These are phyloP conservation scores for Zymoseptoria ardabiliae DNA, from an alignment of 2,329 filamentous ascomycete genomes.

Conservation along the genomic window DNA sequence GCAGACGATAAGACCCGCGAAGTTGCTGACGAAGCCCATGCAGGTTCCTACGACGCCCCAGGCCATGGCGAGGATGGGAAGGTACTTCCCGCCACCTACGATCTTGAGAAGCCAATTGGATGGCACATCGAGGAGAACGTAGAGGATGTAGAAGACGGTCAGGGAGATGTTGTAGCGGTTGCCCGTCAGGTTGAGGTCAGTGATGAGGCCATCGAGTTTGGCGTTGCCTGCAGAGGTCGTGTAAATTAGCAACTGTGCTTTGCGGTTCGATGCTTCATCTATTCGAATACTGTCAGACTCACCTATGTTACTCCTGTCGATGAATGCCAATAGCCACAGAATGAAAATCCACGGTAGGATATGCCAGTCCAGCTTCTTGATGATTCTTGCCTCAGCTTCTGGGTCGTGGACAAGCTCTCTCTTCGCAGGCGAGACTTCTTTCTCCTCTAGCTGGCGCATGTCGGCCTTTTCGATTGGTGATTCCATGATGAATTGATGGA, in stretches of 20 bases:
- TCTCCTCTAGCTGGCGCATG: slow-evolving; percentile 8
- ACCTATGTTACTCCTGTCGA: slow-evolving; percentile 34
- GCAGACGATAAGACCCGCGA: slow-evolving; percentile 34
- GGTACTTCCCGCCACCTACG: slow-evolving; percentile 35
- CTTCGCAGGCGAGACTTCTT: background rate
- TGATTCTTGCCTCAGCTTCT: slow-evolving; percentile 24
- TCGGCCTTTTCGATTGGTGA: slow-evolving; percentile 1
- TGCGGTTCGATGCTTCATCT: background rate
- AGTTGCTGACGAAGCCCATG: slow-evolving; percentile 37
- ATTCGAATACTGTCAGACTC: background rate
- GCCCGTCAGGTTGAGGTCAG: slow-evolving; percentile 34
- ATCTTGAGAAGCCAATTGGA: slow-evolving; percentile 36
- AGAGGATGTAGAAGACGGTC: slow-evolving; percentile 40
- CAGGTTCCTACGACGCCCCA: slow-evolving; percentile 36
- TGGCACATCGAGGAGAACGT: slow-evolving; percentile 37
- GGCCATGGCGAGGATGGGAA: slow-evolving; percentile 33
- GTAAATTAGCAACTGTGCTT: background rate
- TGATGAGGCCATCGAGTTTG: slow-evolving; percentile 35
- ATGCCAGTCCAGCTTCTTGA: slow-evolving; percentile 36
- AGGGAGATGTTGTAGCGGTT: slow-evolving; percentile 39
- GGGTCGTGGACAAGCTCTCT: slow-evolving; percentile 3
- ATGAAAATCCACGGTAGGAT: slow-evolving; percentile 41
- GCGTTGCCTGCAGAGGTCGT: slow-evolving; percentile 33
- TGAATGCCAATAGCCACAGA: slow-evolving; percentile 43
- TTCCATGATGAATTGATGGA: background rate